Evolutionary conservation across 495 filamentous ascomycete species (phyloP).

Genomic region (Hypomontagnella submonticulosa): DNA sequence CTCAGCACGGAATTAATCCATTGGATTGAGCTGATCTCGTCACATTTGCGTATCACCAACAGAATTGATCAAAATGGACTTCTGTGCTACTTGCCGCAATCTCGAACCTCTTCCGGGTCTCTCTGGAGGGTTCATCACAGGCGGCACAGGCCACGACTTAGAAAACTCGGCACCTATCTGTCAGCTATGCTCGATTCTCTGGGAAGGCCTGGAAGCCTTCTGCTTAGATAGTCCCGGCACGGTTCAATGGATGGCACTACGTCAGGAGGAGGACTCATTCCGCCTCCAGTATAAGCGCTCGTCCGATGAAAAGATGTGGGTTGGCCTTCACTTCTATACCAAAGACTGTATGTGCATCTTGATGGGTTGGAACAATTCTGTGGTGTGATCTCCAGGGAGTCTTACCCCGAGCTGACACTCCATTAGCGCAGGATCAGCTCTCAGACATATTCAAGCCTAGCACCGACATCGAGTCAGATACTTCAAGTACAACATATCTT

Average conservation of each 20-base stretch:
- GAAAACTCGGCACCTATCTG: slow-evolving; percentile 16
- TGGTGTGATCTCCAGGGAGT: not conserved
- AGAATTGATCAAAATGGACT: slow-evolving; percentile 18
- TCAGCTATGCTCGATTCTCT: slow-evolving; percentile 30
- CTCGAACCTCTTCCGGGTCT: slow-evolving; percentile 24
- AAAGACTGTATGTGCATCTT: slow-evolving; percentile 9
- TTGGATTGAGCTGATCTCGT: no score
- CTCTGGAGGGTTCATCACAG: slow-evolving; percentile 20
- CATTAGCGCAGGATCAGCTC: slow-evolving; percentile 9
- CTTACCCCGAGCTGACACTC: not conserved
- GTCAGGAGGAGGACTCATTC: slow-evolving; percentile 16
- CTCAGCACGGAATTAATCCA: no score
- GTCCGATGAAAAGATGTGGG: slow-evolving; percentile 5
- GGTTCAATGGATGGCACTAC: slow-evolving; percentile 24
- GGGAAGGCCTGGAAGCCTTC: slow-evolving; percentile 25
- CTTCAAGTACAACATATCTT: slow-evolving; percentile 14
- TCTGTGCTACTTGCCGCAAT: slow-evolving; percentile 21
- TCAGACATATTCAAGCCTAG: slow-evolving; percentile 18
- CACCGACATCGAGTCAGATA: slow-evolving; percentile 15
- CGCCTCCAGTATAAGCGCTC: slow-evolving; percentile 22
- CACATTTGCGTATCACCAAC: not conserved
- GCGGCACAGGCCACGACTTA: slow-evolving; percentile 20
- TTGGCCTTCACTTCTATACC: slow-evolving; percentile 32
- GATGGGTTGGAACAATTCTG: not conserved
- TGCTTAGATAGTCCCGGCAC: slow-evolving; percentile 3